Percentiles rank a stretch among this genome's conserved stretches.
Conservation (phyloP, 768 basidiomycete species). For the Mycena galericulata region DNA sequence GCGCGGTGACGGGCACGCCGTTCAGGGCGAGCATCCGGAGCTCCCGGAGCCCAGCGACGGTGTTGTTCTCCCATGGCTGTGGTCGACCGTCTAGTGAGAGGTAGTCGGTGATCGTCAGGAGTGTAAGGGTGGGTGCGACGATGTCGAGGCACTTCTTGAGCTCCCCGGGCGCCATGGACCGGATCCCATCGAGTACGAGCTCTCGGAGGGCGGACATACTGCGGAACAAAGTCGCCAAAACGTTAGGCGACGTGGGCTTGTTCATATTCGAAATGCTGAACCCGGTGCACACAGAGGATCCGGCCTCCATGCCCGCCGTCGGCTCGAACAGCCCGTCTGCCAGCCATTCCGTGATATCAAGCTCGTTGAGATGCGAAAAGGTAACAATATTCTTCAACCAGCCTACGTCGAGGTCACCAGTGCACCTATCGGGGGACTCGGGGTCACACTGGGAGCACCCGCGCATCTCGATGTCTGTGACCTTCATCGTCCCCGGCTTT, state of each 20-base stretch:
- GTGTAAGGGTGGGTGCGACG: neutral
- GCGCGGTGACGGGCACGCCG: neutral
- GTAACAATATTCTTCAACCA: constrained; percentile 16
- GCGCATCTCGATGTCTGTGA: neutral
- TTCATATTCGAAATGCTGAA: neutral
- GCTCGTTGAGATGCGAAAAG: constrained; percentile 13
- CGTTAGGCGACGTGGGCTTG: neutral
- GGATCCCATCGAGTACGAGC: constrained; percentile 15
- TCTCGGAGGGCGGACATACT: constrained; percentile 7
- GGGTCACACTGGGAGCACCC: neutral
- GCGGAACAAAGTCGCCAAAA: constrained; percentile 1
- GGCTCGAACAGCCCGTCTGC: neutral
- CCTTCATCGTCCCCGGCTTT: neutral
- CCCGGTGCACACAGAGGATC: neutral
- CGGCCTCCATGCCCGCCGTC: neutral
- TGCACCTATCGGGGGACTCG: neutral
- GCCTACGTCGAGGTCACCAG: neutral
- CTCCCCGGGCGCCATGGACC: neutral
- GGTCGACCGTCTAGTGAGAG: neutral
- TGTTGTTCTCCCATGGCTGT: constrained; percentile 10
- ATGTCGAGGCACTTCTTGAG: constrained; percentile 12
- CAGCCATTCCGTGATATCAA: neutral
- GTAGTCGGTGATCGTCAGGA: constrained; percentile 14
- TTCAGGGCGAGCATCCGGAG: constrained; percentile 11
- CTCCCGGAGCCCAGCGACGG: neutral